Conservation (phyloP, 495 filamentous ascomycete species). For the Talaromyces thailandensis region DNA sequence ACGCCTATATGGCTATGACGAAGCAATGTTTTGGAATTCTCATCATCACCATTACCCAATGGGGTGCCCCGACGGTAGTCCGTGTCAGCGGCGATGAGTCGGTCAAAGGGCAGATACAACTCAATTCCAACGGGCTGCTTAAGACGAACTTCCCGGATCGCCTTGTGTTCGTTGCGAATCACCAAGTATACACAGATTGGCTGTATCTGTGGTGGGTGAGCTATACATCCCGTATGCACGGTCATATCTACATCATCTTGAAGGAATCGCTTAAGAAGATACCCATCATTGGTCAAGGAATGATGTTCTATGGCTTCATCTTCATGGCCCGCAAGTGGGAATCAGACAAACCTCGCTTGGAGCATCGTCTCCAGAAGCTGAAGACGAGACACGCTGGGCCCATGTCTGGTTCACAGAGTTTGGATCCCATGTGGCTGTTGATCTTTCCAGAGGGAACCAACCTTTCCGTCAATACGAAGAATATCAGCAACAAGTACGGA, state of each 20-base stretch:
- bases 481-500: conserved; percentile 45
- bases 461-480: conserved; percentile 48
- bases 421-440: conserved; percentile 63
- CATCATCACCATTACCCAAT: conserved; percentile 51
- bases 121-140: conserved; percentile 45
- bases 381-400: conserved; percentile 42
- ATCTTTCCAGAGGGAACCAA: conserved; percentile 67
- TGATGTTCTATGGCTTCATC: conserved; percentile 63
- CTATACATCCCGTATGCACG: conserved; percentile 57
- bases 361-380: conserved; percentile 51
- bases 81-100: conserved; percentile 54
- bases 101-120: conserved; percentile 47
- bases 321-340: conserved; percentile 63
- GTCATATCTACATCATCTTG: conserved; percentile 60
- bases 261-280: conserved; percentile 61
- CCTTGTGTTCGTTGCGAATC: conserved; percentile 56
- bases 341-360: conserved; percentile 50
- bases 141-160: conserved; percentile 51
- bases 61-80: conserved; percentile 51
- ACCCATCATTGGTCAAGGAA: conserved; percentile 52
- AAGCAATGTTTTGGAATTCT: conserved; percentile 56
- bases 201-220: conserved; percentile 64
- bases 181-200: conserved; percentile 67
- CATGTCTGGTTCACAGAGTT: conserved; percentile 33
- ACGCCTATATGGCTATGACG: conserved; percentile 56